A percentile compares a stretch with the other conserved stretches of the same genome.
phyloP scores from a whole-genome alignment of 345 rosid genomes.

The Streptanthus diversifolius region DNA sequence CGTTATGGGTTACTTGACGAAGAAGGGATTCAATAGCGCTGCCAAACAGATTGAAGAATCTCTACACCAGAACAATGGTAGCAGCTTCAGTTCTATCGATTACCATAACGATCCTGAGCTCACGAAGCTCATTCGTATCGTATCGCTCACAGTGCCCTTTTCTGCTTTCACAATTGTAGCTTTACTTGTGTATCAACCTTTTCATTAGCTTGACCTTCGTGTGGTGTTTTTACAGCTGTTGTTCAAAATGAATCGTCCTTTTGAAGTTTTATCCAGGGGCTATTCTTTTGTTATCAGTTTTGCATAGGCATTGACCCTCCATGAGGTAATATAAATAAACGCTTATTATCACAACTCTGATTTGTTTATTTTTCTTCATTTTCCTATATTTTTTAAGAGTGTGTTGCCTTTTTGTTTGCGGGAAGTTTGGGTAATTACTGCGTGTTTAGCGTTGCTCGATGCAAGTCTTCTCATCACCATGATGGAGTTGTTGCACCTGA shows the following conservation, averaged over 20 bases:
- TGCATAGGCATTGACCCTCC: constrained; percentile 59
- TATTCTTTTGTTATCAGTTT: constrained; percentile 80
- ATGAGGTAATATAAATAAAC: constrained; percentile 56
- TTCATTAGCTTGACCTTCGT: constrained; percentile 2
- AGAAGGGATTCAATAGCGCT: constrained; percentile 80
- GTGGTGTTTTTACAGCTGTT: constrained; percentile 56
- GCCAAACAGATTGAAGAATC: constrained; percentile 42
- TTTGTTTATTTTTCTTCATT: constrained; percentile 15
- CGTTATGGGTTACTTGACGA: constrained; percentile 74
- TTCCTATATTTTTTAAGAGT: constrained; percentile 41
- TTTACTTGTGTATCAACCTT: neutral
- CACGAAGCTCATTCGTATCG: constrained; percentile 57
- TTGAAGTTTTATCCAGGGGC: constrained; percentile 94
- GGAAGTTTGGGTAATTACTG: constrained; percentile 94
- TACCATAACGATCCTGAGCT: constrained; percentile 68
- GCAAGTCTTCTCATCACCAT: constrained; percentile 68
- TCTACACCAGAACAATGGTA: constrained; percentile 50
- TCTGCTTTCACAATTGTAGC: constrained; percentile 23
- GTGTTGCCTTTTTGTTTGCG: constrained; percentile 72
- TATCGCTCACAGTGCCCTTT: constrained; percentile 15
- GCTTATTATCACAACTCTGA: neutral
- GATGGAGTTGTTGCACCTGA: constrained; percentile 65
- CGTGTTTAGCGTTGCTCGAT: constrained; percentile 68
- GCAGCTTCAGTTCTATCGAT: constrained; percentile 36
- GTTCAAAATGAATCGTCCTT: constrained; percentile 84